Conservation (phyloP, 2,329 filamentous ascomycete species). For the Sclerotinia trifoliorum region DNA sequence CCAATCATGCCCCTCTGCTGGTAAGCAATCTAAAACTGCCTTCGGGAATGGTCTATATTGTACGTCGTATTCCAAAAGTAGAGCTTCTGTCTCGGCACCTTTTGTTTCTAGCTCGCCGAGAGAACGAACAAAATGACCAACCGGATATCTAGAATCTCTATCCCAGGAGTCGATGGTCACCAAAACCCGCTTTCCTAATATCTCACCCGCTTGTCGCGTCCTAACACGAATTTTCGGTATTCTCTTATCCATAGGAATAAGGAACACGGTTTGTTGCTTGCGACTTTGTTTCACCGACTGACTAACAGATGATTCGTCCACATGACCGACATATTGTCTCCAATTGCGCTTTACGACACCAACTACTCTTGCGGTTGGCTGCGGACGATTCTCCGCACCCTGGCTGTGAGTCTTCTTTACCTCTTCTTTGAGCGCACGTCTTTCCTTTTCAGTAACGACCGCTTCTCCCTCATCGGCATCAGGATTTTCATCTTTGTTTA, state of each 20-base stretch:
- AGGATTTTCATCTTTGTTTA: slow-evolving; percentile 92
- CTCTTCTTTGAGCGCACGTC: slow-evolving; percentile 83
- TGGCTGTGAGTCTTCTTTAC: slow-evolving; percentile 81
- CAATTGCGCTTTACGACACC: slow-evolving; percentile 94
- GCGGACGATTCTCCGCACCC: slow-evolving; percentile 70
- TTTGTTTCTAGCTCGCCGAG: slow-evolving; percentile 94
- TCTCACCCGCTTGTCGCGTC: slow-evolving; percentile 83
- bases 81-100: slow-evolving; percentile 93
- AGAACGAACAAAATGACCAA: slow-evolving; percentile 90
- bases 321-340: slow-evolving; percentile 95
- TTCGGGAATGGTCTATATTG: slow-evolving; percentile 97
- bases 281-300: slow-evolving; percentile 72
- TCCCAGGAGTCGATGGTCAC: slow-evolving; percentile 97
- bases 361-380: slow-evolving; percentile 89
- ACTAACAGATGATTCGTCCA: slow-evolving; percentile 82
- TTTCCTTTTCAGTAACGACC: slow-evolving; percentile 85
- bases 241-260: slow-evolving; percentile 97
- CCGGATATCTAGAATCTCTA: slow-evolving; percentile 84
- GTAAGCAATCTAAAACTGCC: slow-evolving; percentile 89
- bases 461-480: slow-evolving; percentile 74
- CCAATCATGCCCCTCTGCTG: slow-evolving; percentile 90
- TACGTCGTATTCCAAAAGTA: slow-evolving; percentile 93
- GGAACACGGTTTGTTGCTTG: slow-evolving; percentile 87
- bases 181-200: slow-evolving; percentile 86
- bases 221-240: slow-evolving; percentile 94